Evolutionary conservation across 805 yeast species (phyloP), one percentile per base, ranked within the genome.

Genomic region (Sugiyamaella smithiae): DNA sequence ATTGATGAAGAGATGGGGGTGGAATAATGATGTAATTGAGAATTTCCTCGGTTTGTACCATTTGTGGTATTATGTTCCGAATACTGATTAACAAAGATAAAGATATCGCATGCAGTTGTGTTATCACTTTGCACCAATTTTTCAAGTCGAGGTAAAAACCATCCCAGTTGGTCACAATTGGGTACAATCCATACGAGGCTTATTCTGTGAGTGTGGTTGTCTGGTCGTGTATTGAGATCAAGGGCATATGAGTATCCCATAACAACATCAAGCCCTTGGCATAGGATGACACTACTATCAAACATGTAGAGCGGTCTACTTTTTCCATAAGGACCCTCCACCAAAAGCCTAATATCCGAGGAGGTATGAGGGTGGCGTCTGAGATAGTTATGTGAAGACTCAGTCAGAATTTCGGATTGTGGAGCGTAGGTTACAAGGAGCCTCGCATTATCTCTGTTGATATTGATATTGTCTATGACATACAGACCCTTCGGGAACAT

Each of bases 401-500:
- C 19, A 23, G 29, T 29, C 7, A 46, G n/a, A 5, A 24, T 7
- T 3, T 16, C 19, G n/a, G 20, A 12, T 14, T 28, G 37, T 9
- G 17, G 24, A 3, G 45, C 31, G 22, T 26, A 31, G 11, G 40
- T 33, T 8, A 16, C 14, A 16, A 46, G 24, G 22, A 16, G 36
- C 24, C 28, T 23, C 5, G 37, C 16, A 5, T 9, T 14, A 32
- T 19, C 20, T 29, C 20, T 20, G 37, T 14, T 35, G 9, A 23
- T 28, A 5, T 57, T 48, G 3, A 12, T 11, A 3, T 54, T 23
- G 20, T 54, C 46, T 26, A 47, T 49, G 22, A 66, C 42, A 1
- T 90, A 81, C 66, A 85, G 84, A 3, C 91, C 90, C 62, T 85
- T 89, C 3, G 84, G 77, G 61, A 84, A 87, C 81, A 82, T 82